Conservation (phyloP, 116 monocot genomes). For the Phalaenopsis hybrid region DNA sequence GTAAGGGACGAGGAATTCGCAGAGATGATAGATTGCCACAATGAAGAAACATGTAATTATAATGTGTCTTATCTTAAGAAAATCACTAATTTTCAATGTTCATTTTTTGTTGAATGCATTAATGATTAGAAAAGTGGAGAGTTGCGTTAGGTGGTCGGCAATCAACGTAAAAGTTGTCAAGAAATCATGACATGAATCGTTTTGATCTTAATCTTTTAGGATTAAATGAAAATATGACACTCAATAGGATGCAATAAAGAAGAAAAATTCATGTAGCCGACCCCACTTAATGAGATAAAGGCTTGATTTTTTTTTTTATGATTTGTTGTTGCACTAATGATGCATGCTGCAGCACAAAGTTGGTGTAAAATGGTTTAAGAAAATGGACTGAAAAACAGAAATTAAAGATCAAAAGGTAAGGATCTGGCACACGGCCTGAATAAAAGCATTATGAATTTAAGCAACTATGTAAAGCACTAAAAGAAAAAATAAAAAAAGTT, state of each 20-base stretch:
- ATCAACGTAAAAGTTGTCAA: too few relatives aligned
- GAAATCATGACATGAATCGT: too few relatives aligned
- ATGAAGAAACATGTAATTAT: constrained; percentile 1
- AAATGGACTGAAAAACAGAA: background rate
- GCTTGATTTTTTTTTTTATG: too few relatives aligned
- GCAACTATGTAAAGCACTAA: background rate
- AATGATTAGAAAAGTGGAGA: too few relatives aligned
- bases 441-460: background rate
- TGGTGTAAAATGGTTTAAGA: background rate
- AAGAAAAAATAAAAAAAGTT: background rate
- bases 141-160: too few relatives aligned
- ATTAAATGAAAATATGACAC: too few relatives aligned
- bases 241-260: too few relatives aligned
- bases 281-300: too few relatives aligned
- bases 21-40: background rate
- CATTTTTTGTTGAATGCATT: background rate
- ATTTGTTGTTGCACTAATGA: too few relatives aligned
- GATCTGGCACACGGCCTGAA: background rate
- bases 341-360: too few relatives aligned
- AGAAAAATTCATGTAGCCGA: too few relatives aligned
- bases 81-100: background rate
- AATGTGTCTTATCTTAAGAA: background rate
- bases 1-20: background rate
- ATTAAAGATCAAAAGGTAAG: background rate
- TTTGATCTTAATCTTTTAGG: too few relatives aligned